A percentile compares a stretch with the other conserved stretches of the same genome.
These are phyloP conservation scores for Telfairia occidentalis DNA, from an alignment of 331 rosid genomes.

Conservation along the genomic window DNA sequence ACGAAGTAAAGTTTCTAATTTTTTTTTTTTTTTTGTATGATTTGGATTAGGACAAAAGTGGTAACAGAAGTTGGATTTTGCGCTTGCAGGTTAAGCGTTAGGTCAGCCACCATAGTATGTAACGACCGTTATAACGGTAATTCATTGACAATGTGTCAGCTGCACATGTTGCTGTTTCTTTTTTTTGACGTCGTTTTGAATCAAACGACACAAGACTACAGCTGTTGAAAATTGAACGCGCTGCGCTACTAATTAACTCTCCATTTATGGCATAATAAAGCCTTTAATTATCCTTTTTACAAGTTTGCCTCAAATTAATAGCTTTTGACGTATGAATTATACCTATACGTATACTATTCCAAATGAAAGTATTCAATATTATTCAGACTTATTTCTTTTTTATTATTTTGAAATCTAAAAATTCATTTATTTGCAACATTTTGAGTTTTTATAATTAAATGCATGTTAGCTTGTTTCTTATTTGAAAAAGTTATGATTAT, in stretches of 20 bases:
- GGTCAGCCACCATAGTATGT: neutral
- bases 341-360: neutral
- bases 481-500: neutral
- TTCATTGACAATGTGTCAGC: neutral
- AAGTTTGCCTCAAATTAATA: neutral
- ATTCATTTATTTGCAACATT: neutral
- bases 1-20: too few species aligned
- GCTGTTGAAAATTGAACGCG: neutral
- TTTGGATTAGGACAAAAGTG: neutral
- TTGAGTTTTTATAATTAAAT: neutral
- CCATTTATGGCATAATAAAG: too few species aligned
- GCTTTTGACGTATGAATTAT: neutral
- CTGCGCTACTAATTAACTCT: too few species aligned
- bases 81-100: neutral
- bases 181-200: constrained; percentile 6
- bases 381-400: neutral
- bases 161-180: neutral
- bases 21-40: too few species aligned
- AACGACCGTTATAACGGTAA: neutral
- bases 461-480: neutral
- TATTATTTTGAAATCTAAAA: neutral
- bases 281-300: neutral
- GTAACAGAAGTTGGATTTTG: neutral
- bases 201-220: neutral
- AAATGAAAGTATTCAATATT: neutral